phyloP scores from a whole-genome alignment of 768 basidiomycete genomes.

The Ramaria sp. region DNA sequence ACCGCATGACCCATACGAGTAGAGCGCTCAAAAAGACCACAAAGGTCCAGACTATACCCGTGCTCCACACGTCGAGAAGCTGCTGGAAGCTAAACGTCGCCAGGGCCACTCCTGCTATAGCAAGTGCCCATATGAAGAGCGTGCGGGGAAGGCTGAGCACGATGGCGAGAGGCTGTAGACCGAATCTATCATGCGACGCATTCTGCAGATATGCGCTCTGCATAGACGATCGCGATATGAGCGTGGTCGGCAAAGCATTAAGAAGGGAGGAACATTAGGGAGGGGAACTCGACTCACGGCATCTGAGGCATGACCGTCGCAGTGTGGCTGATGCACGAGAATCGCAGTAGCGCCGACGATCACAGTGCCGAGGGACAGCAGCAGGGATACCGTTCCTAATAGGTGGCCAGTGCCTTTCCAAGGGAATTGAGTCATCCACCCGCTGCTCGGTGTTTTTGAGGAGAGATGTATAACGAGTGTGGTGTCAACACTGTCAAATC shows the following conservation, averaged over 20 bases:
- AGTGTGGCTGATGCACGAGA: slow-evolving; percentile 12
- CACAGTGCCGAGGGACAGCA: slow-evolving; percentile 14
- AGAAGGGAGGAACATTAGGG: too few species aligned
- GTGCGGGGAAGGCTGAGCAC: slow-evolving; percentile 43
- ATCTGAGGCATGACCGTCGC: slow-evolving; percentile 23
- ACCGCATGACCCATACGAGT: neutral
- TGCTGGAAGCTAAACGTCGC: neutral
- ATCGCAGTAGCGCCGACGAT: slow-evolving; percentile 20
- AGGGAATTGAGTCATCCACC: neutral
- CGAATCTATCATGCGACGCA: slow-evolving; percentile 26
- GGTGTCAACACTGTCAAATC: neutral
- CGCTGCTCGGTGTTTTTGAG: neutral
- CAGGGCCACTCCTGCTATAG: neutral
- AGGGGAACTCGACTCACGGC: too few species aligned
- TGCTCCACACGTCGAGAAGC: neutral
- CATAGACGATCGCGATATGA: slow-evolving; percentile 16
- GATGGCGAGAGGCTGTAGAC: slow-evolving; percentile 40
- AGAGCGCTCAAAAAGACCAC: neutral
- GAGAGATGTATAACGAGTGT: neutral
- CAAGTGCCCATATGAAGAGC: slow-evolving; percentile 37
- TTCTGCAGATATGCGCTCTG: slow-evolving; percentile 26
- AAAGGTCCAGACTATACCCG: neutral
- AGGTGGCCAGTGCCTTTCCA: neutral
- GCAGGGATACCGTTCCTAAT: neutral
- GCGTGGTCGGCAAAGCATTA: neutral